Base-by-base conservation (phyloP, 129 eudicot species). In the Lactuca sativa region DNA sequence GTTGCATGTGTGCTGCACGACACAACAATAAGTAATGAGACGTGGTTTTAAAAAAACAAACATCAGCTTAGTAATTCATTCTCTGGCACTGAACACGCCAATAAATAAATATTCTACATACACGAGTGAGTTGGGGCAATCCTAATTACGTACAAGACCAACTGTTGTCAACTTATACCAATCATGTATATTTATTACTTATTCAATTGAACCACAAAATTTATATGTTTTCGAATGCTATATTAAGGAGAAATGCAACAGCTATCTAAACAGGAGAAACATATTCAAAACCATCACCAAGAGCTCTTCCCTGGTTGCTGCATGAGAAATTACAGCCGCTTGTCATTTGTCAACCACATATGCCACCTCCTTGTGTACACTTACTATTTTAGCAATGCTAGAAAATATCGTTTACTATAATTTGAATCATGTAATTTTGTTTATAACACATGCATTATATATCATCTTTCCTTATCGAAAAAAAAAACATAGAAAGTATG, bases 341-440 rank as follows among this genome's bases (percentile, higher is more conserved):
- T 21, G 43, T 14, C 18, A 30, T 40, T 56, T 21, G 43, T 9
- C 18, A 30, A 61, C 37, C 9, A 44, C 47, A 56, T 56, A 69
- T 56, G n/a, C 58, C 55, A 58, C 54, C 75, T 70, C 48, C 58
- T 43, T 58, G 58, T 58, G 47, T 40, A 52, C 75, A 10, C 66
- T 17, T 59, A 59, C 21, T 10, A 59, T 59, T 44, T 15, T 14
- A 70, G 57, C 75, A 43, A 70, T 9, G 40, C 2, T 38, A 64
- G 70, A 44, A 64, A 64, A 44, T 47, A 25, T 25, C 0, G 56
- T 12, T 43, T 11, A 64, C 56, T 43, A 47, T 43, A 40, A 16
- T 16, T 44, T 38, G 41, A 64, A 32, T 47, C 56, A 7, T 4
- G 41, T 65, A 47, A 41, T 8, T 43, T 43, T 43, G 49, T 9